Evolutionary conservation across 495 filamentous ascomycete genomes (phyloP).

Genomic region (Thermochaetoides thermophila): DNA sequence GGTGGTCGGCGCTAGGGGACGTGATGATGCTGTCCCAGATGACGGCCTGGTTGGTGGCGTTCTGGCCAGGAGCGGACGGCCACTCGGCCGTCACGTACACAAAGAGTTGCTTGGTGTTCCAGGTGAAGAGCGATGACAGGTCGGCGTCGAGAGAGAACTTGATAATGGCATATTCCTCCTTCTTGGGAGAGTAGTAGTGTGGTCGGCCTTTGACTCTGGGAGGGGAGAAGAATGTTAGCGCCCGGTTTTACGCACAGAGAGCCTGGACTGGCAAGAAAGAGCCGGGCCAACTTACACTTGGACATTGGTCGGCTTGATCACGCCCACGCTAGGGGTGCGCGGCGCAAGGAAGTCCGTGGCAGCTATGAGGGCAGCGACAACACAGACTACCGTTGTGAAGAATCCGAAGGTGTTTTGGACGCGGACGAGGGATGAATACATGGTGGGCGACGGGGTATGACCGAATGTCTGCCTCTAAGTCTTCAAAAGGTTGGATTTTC

Average conservation of each 20-base stretch:
- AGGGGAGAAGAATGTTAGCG: neutral
- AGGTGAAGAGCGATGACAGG: slow-evolving; percentile 84
- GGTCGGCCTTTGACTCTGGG: slow-evolving; percentile 70
- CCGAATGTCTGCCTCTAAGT: neutral
- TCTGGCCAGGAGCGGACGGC: slow-evolving; percentile 35
- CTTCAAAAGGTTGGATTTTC: neutral
- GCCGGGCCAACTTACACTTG: slow-evolving; percentile 80
- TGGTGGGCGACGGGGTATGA: slow-evolving; percentile 27
- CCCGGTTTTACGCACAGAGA: too few species aligned
- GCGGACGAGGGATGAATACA: slow-evolving; percentile 79
- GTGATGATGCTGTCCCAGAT: slow-evolving; percentile 94
- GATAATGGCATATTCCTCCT: slow-evolving; percentile 88
- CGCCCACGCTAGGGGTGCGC: slow-evolving; percentile 47
- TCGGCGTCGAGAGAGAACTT: slow-evolving; percentile 82
- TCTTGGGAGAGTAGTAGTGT: slow-evolving; percentile 83
- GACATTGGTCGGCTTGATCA: slow-evolving; percentile 56
- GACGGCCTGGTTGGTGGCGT: slow-evolving; percentile 53
- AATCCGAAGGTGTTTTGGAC: slow-evolving; percentile 90
- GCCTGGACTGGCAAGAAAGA: too few species aligned
- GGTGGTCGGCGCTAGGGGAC: slow-evolving; percentile 43
- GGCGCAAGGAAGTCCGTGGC: slow-evolving; percentile 59
- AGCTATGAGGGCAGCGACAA: slow-evolving; percentile 64
- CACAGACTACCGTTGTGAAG: slow-evolving; percentile 88
- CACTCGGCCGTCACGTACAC: slow-evolving; percentile 85
- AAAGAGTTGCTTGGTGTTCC: slow-evolving; percentile 99